Evolutionary conservation across 495 filamentous ascomycete genomes (phyloP).

Genomic region (Hypomontagnella monticulosa): DNA sequence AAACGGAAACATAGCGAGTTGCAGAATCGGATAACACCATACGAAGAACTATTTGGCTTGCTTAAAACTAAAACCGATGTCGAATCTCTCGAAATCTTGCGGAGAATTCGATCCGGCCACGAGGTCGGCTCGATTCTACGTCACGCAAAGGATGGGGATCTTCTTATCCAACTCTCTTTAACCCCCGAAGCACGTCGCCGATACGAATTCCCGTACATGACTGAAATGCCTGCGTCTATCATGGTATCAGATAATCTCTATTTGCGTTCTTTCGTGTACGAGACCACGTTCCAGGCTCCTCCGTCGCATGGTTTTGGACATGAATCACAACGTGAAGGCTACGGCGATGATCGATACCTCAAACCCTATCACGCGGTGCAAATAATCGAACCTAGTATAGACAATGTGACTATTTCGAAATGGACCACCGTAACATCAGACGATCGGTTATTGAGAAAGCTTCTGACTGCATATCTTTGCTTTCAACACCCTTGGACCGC

Average conservation of each 20-base stretch:
- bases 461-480: conserved; percentile 50
- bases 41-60: conserved; percentile 49
- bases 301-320: conserved; percentile 13
- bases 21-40: conserved; percentile 45
- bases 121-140: conserved; percentile 48
- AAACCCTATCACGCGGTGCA: conserved; percentile 50
- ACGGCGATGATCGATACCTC: conserved; percentile 42
- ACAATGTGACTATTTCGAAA: conserved; percentile 43
- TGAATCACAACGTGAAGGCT: conserved; percentile 17
- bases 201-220: conserved; percentile 53
- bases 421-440: conserved; percentile 52
- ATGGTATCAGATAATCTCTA: conserved; percentile 49
- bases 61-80: conserved; percentile 45
- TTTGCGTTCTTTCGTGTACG: conserved; percentile 51
- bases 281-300: conserved; percentile 23
- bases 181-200: conserved; percentile 51
- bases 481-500: conserved; percentile 51
- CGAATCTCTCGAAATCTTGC: conserved; percentile 50
- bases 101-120: conserved; percentile 50
- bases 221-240: conserved; percentile 49
- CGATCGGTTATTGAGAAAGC: conserved; percentile 45
- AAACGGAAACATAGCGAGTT: conserved; percentile 54
- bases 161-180: conserved; percentile 51
- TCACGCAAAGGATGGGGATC: conserved; percentile 52
- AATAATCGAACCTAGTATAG: conserved; percentile 46